These are phyloP conservation scores for Hippophae rhamnoides DNA, from an alignment of 306 rosid species.

Conservation along the genomic window DNA sequence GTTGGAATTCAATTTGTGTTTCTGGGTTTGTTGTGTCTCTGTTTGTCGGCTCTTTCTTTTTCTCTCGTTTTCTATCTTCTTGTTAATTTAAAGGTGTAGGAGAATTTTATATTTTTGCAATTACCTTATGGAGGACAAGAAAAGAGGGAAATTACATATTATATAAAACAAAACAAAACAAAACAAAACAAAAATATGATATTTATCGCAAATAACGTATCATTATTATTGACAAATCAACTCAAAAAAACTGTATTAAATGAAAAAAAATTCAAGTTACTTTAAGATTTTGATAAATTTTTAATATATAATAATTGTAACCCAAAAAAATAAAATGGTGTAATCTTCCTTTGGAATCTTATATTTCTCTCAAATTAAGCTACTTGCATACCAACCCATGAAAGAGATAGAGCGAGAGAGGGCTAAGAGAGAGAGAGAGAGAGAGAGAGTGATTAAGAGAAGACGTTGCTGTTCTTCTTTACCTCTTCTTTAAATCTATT, in stretches of 20 bases:
- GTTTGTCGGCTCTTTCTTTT: slow-evolving; percentile 52
- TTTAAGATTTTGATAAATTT: no score
- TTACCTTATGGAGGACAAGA: slow-evolving; percentile 57
- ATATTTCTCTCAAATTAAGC: slow-evolving; percentile 47
- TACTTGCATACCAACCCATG: slow-evolving; percentile 8
- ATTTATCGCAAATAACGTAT: no score
- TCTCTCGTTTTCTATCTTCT: slow-evolving; percentile 57
- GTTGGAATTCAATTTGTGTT: slow-evolving; percentile 37
- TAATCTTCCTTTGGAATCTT: slow-evolving; percentile 28
- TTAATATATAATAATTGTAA: neutral
- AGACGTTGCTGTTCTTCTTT: slow-evolving; percentile 58
- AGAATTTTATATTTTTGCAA: slow-evolving; percentile 38
- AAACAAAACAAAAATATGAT: no score
- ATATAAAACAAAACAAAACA: neutral
- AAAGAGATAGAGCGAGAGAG: slow-evolving; percentile 21
- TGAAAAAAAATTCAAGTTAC: no score
- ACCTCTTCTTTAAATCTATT: slow-evolving; percentile 9
- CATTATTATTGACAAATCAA: no score
- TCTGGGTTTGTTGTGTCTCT: slow-evolving; percentile 40
- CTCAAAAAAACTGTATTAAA: no score
- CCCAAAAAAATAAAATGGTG: slow-evolving; percentile 35
- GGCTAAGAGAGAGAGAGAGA: slow-evolving; percentile 20
- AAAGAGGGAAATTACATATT: slow-evolving; percentile 12
- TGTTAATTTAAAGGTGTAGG: slow-evolving; percentile 25
- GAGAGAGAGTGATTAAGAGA: slow-evolving; percentile 30